Conservation (phyloP, 2,329 filamentous ascomycete genomes). For the Magnaporthiopsis incrustans region DNA sequence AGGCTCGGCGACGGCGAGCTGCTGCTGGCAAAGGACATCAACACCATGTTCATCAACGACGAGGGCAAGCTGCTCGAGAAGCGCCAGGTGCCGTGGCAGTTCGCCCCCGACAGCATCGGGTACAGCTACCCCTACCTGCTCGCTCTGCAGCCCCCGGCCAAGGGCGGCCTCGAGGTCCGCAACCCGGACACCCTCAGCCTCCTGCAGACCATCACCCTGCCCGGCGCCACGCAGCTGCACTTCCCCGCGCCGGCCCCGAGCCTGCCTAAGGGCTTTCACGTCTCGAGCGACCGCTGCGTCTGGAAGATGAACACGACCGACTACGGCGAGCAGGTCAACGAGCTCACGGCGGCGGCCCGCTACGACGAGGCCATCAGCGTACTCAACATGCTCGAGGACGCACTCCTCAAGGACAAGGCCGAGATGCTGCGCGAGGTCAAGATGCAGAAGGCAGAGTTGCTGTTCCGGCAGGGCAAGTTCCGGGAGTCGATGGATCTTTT, state of each 20-base stretch:
- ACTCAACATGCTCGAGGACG: constrained; percentile 84
- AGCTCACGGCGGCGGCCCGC: constrained; percentile 63
- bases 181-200: constrained; percentile 90
- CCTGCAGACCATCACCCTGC: constrained; percentile 75
- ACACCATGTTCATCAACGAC: constrained; percentile 83
- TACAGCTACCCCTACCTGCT: constrained; percentile 97
- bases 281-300: constrained; percentile 81
- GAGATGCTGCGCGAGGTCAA: constrained; percentile 77
- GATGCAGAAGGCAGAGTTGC: constrained; percentile 78
- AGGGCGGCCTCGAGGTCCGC: constrained; percentile 79
- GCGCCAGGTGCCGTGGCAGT: constrained; percentile 84
- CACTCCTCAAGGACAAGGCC: constrained; percentile 73
- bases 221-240: constrained; percentile 76
- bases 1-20: constrained; percentile 76
- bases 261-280: constrained; percentile 91
- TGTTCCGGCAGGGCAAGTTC: constrained; percentile 80
- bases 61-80: constrained; percentile 75
- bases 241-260: constrained; percentile 90
- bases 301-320: constrained; percentile 95
- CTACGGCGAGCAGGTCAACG: constrained; percentile 82
- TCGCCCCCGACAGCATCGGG: constrained; percentile 81
- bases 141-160: constrained; percentile 68
- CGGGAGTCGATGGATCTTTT: constrained; percentile 84
- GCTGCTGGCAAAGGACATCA: constrained; percentile 94
- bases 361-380: constrained; percentile 92